Base-by-base conservation (phyloP, 2,329 filamentous ascomycete species). In the Apiospora aurea region DNA sequence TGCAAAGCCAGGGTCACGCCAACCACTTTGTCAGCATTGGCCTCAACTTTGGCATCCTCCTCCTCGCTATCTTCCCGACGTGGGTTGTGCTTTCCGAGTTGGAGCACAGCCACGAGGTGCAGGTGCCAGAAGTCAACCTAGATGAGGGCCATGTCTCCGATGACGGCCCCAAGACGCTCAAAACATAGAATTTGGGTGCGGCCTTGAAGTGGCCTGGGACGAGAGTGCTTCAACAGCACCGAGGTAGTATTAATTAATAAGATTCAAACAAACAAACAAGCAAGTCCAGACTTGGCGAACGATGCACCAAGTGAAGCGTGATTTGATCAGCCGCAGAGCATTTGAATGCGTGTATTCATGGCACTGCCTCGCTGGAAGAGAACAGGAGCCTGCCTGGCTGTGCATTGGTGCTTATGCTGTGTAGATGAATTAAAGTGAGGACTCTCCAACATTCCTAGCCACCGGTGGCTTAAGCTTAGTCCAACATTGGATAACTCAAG, bases 11-110 rank as follows among this genome's bases (percentile, higher is more conserved):
- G 66, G 78, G 76, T 2, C 77, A 78, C 34, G 79, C 78, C 66
- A 80, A 80, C 71, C 79, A 80, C 66, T 80, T 80, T 71, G 77
- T 78, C 51, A 79, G 78, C 69, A 80, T 80, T 47, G 79, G 79
- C 14, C 70, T 80, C 68, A 80, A 80, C 69, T 80, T 80, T 71
- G 79, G 79, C 7, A 72, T 79, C 26, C 76, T 78, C 16, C 71
- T 80, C n/a, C 70, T 79, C 67, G 76, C 77, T 67, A 72, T 80
- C 24, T 71, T 75, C 41, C 79, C 79, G 16, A 80, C 78, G 7
- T 80, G 79, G 79, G 75, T 79, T 13, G 77, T 79, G 41, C 76
- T 80, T 21, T 79, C 78, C 13, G 76, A 78, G 69, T 73, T 80
- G 44, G 77, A 80, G 61, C 77, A 76, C 46, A 77, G 72, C 72